Base-by-base conservation (phyloP, 768 basidiomycete genomes). In the Russula sp. region DNA sequence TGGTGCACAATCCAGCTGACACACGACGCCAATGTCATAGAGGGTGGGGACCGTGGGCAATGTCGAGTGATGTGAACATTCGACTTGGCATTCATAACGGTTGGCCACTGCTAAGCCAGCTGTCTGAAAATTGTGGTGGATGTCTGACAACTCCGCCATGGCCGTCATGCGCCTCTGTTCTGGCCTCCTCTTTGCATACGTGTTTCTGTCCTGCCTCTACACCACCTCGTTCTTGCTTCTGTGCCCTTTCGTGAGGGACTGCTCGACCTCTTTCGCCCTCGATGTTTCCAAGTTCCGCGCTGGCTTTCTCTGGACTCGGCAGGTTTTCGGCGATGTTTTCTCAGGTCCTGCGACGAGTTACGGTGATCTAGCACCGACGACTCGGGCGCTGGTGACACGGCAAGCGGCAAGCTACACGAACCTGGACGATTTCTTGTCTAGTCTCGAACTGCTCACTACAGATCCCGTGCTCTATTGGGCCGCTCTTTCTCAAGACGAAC, bases 141-240 rank as follows among this genome's bases (percentile, higher is more conserved):
- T n/a, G 8, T 9, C 20, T 44, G 5, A 6, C 14, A 20, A 13
- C 34, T 20, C 27, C 22, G 8, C 20, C 16, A 59, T 58, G 62
- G n/a, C 57, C 2, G 13, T 66, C 13, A 9, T 55, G 7, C 61
- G 57, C 22, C 34, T 62, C 47, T 59, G 57, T 22, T 59, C 55
- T 32, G 18, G 45, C 42, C 61, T 60, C 44, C 16, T 67, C 48
- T 3, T 65, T 14, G 32, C 59, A 39, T 67, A 67, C 22, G 61
- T 32, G 6, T 52, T 55, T 44, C 22, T 68, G 18, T 62, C 61
- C 31, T 61, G 67, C 18, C 48, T 68, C 49, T 68, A 68, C 60
- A 68, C 68, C 16, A 64, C 62, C 49, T 48, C 48, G 13, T 65
- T 68, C 54, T 45, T 65, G 32, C 39, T 68, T 44, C n/a, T 66